These are phyloP conservation scores for Cercospora zeae-maydis DNA, from an alignment of 2,329 filamentous ascomycete genomes.

Conservation along the genomic window DNA sequence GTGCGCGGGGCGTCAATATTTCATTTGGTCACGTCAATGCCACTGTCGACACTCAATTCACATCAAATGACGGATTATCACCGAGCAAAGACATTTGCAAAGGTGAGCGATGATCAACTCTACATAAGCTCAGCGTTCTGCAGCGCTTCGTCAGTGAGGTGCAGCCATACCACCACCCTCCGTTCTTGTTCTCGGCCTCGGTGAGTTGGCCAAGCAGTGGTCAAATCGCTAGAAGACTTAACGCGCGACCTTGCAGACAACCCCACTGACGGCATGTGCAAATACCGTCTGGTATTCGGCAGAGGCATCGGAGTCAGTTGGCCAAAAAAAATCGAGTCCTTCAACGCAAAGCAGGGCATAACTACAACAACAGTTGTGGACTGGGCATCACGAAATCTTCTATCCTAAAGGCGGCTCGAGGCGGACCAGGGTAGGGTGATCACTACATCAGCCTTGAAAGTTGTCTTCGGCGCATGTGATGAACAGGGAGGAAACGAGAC, in stretches of 20 bases:
- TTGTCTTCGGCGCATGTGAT: neutral
- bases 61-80: too few relatives aligned
- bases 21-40: too few relatives aligned
- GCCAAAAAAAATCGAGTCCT: conserved; percentile 51
- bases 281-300: conserved; percentile 61
- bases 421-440: neutral
- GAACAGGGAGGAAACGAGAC: neutral
- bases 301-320: conserved; percentile 58
- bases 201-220: conserved; percentile 59
- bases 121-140: neutral
- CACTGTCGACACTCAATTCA: too few relatives aligned
- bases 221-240: conserved; percentile 48
- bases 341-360: conserved; percentile 53
- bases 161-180: conserved; percentile 3
- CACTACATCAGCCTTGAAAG: too few relatives aligned
- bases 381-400: conserved; percentile 35
- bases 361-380: conserved; percentile 43
- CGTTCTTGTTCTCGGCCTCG: conserved; percentile 63
- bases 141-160: neutral
- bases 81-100: too few relatives aligned
- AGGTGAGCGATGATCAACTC: neutral
- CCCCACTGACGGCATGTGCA: conserved; percentile 51
- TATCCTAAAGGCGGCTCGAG: neutral
- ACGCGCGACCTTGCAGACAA: conserved; percentile 46
- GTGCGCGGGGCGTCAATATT: too few relatives aligned